phyloP scores from a whole-genome alignment of 306 rosid genomes.

The Medicago lupulina region DNA sequence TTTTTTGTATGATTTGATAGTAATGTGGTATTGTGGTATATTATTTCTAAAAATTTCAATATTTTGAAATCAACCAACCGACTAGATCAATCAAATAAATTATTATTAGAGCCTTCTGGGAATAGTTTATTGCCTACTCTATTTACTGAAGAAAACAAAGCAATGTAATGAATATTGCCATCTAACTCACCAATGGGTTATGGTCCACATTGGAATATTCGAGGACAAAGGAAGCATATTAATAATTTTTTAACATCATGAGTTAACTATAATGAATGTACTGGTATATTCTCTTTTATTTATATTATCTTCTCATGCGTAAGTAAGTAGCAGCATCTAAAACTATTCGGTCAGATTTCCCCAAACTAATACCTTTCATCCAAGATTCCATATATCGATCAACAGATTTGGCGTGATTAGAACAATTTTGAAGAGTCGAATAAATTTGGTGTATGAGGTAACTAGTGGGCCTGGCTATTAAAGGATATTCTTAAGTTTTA shows the following conservation, averaged over 20 bases:
- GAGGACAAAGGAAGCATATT: slow-evolving; percentile 36
- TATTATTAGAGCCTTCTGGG: too few relatives aligned
- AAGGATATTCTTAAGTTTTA: too few relatives aligned
- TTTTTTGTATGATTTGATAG: too few relatives aligned
- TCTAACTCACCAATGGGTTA: slow-evolving; percentile 19
- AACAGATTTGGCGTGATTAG: background rate
- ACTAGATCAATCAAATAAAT: too few relatives aligned
- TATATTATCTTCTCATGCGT: slow-evolving; percentile 50
- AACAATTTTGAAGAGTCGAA: slow-evolving; percentile 6
- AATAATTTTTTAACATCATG: background rate
- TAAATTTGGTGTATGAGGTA: slow-evolving; percentile 35
- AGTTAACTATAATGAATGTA: slow-evolving; percentile 41
- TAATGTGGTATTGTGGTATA: too few relatives aligned
- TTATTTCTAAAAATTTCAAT: too few relatives aligned
- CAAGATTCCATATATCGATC: slow-evolving; percentile 44
- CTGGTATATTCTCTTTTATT: slow-evolving; percentile 60
- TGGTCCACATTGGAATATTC: slow-evolving; percentile 60
- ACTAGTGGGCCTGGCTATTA: slow-evolving; percentile 10
- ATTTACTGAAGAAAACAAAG: slow-evolving; percentile 22
- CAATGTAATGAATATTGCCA: slow-evolving; percentile 22
- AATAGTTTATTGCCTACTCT: too few relatives aligned
- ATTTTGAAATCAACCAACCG: too few relatives aligned
- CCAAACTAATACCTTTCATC: slow-evolving; percentile 36
- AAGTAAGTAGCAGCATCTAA: slow-evolving; percentile 31
- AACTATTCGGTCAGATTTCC: slow-evolving; percentile 43